Percentiles rank a stretch among this genome's conserved stretches.
These are phyloP conservation scores for Zymoseptoria tritici DNA, from an alignment of 2,329 filamentous ascomycete genomes.

Conservation along the genomic window DNA sequence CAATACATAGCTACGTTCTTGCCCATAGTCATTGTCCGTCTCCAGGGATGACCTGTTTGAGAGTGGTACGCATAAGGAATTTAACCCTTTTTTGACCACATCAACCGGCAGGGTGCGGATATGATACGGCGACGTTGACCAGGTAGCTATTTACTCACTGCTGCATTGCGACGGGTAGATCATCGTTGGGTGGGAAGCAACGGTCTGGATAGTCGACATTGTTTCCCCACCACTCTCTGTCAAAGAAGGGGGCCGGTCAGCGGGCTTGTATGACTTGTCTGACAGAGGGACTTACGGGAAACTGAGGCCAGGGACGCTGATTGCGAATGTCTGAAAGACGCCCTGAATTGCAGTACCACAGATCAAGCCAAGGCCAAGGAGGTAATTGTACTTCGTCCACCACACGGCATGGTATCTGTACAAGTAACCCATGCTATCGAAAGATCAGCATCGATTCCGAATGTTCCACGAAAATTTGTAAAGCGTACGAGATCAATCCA, in stretches of 20 bases:
- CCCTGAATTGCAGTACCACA: conserved; percentile 2
- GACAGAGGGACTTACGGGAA: not conserved
- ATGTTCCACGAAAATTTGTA: not conserved
- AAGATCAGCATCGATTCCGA: not conserved
- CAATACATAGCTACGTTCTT: too few relatives aligned
- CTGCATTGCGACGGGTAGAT: not conserved
- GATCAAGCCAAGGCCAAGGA: conserved; percentile 5
- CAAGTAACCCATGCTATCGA: conserved; percentile 9
- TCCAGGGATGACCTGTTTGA: too few relatives aligned
- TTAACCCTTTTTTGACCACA: too few relatives aligned
- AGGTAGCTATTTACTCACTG: not conserved
- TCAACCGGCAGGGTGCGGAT: too few relatives aligned
- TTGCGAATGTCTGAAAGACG: not conserved
- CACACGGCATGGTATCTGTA: conserved; percentile 11
- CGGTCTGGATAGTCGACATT: not conserved
- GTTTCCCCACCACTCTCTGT: not conserved
- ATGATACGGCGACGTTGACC: too few relatives aligned
- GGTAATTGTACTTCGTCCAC: conserved; percentile 14
- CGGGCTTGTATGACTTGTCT: too few relatives aligned
- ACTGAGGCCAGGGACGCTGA: not conserved
- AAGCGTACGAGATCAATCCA: conserved; percentile 6
- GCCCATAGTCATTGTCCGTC: too few relatives aligned
- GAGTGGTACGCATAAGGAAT: too few relatives aligned
- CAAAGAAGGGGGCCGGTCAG: not conserved
- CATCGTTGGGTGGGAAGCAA: not conserved